Evolutionary conservation across 2,329 filamentous ascomycete genomes (phyloP).

Genomic region (Hymenoscyphus repandus): DNA sequence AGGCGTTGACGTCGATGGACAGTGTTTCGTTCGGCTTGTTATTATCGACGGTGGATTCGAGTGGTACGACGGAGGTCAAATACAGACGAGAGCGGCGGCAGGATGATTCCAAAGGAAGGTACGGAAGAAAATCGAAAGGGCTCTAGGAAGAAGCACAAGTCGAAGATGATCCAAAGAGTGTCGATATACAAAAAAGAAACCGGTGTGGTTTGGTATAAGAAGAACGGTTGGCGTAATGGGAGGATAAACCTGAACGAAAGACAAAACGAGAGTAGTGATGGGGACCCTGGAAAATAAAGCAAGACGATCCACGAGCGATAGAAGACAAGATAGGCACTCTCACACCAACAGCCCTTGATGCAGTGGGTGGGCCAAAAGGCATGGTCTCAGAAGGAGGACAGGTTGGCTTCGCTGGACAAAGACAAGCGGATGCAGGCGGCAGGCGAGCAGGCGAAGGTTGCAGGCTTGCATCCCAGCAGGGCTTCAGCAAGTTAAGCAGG

Average conservation of each 20-base stretch:
- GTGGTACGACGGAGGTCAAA: constrained; percentile 22
- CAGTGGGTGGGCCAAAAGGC: constrained; percentile 8
- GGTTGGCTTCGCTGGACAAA: no score
- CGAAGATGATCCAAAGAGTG: constrained; percentile 30
- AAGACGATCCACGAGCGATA: constrained; percentile 30
- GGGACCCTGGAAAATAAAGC: constrained; percentile 33
- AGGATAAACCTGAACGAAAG: constrained; percentile 26
- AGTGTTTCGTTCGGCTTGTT: constrained; percentile 10
- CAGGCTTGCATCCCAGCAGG: no score
- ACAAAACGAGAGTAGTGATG: constrained; percentile 28
- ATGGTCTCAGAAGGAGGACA: constrained; percentile 2
- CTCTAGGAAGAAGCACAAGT: constrained; percentile 29
- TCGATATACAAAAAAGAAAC: constrained; percentile 31
- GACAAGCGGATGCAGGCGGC: no score
- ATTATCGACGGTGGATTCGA: constrained; percentile 25
- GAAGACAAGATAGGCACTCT: constrained; percentile 28
- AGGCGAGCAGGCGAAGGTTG: no score
- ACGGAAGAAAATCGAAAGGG: constrained; percentile 31
- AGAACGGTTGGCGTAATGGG: constrained; percentile 25
- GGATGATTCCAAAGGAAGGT: constrained; percentile 31
- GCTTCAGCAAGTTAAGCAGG: no score
- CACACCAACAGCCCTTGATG: constrained; percentile 24
- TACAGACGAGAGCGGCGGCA: constrained; percentile 23
- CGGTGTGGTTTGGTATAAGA: constrained; percentile 29
- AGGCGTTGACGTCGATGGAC: constrained; percentile 13